Base-by-base conservation (phyloP, 768 basidiomycete species). In the Dioszegia aurantiaca region DNA sequence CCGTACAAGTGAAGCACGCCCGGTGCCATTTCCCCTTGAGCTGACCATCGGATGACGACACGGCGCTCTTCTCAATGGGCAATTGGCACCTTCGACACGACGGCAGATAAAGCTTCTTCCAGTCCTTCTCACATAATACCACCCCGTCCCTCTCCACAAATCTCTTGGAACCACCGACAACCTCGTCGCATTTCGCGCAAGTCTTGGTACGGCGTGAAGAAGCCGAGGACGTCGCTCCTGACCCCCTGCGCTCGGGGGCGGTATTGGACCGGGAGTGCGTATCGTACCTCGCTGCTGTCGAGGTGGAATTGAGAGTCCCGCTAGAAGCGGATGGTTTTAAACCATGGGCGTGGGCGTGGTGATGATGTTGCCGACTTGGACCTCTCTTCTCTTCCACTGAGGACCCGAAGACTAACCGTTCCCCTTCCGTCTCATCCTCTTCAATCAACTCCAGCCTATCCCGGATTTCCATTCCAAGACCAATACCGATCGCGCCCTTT, bases 31-130 rank as follows among this genome's bases (percentile, higher is more conserved):
- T 97, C 59, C 92, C 92, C 77, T 93, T 93, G 45, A 97, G 81
- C 76, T 94, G 92, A 1, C 92, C 92, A 70, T 97, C 92, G 12
- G 87, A 84, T 4, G 87, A 89, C 21, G 88, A 91, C 21, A 97
- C 88, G 21, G 91, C 92, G 64, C 87, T 86, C 59, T 85, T 90
- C 79, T 95, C 92, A 43, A 97, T 95, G 0, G 89, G 86, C 21
- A 86, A 71, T 68, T 83, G 84, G 75, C 92, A 97, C 43, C 91
- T 82, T 31, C 91, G 88, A 72, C 92, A 95, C 80, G 90, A 91
- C 60, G 92, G 92, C 61, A 95, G 77, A 79, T 94, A 95, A 86
- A 93, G 87, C 69, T 88, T 85, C 81, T 94, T 95, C 92, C 92
- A 95, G 75, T 92, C 93, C 67, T 77, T 78, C 71, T 92, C 93